Percentiles rank a stretch among this genome's conserved stretches.
These are phyloP conservation scores for Pseudonitzschia delicatissima DNA, from an alignment of 108 stramenopile species.

Conservation along the genomic window DNA sequence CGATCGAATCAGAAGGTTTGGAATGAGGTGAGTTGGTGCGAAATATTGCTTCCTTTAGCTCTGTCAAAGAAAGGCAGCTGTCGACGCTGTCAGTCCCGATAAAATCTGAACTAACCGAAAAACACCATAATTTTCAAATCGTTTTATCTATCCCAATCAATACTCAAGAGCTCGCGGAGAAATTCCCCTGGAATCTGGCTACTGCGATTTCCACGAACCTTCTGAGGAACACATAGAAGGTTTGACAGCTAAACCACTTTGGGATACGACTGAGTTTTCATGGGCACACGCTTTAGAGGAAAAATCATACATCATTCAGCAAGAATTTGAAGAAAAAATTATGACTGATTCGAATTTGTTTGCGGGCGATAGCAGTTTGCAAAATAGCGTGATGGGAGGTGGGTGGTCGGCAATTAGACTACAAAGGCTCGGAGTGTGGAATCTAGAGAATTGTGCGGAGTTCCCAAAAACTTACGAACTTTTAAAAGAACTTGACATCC, in stretches of 20 bases:
- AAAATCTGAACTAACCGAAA: neutral
- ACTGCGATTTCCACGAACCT: slow-evolving; percentile 66
- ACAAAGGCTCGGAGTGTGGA: slow-evolving; percentile 86
- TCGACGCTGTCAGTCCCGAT: no score
- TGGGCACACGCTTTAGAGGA: slow-evolving; percentile 83
- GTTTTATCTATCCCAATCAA: neutral
- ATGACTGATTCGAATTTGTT: slow-evolving; percentile 39
- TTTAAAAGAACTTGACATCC: slow-evolving; percentile 71
- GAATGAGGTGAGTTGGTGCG: slow-evolving; percentile 36
- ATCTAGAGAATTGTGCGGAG: slow-evolving; percentile 73
- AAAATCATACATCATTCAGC: slow-evolving; percentile 62
- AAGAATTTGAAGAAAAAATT: slow-evolving; percentile 76
- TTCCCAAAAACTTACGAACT: slow-evolving; percentile 86
- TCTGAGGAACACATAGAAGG: slow-evolving; percentile 89
- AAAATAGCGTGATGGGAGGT: slow-evolving; percentile 85
- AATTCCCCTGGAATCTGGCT: slow-evolving; percentile 45
- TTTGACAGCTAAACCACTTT: slow-evolving; percentile 87
- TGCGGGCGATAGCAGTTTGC: slow-evolving; percentile 75
- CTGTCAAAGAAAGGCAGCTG: no score
- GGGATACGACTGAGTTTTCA: slow-evolving; percentile 74
- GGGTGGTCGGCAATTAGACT: slow-evolving; percentile 89
- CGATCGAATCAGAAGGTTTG: slow-evolving; percentile 68
- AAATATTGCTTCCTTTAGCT: no score
- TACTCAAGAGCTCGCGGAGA: slow-evolving; percentile 49
- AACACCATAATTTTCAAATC: neutral